Evolutionary conservation across 2,329 filamentous ascomycete genomes (phyloP).

Genomic region (Corniculantispora saksenae): DNA sequence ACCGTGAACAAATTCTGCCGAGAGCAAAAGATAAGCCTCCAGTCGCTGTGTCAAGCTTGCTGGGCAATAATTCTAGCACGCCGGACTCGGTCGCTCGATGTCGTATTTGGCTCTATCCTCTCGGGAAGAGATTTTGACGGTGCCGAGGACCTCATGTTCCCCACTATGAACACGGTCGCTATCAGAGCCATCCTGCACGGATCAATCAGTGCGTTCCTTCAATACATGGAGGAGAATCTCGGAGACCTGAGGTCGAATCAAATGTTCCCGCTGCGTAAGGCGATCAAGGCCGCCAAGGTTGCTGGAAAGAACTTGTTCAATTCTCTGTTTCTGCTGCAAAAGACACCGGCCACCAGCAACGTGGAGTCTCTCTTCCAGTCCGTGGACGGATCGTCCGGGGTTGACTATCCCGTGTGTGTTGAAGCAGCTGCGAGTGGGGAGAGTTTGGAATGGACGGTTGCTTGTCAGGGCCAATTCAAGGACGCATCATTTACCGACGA

Average conservation of each 20-base stretch:
- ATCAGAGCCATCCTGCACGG: slow-evolving; percentile 75
- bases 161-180: slow-evolving; percentile 88
- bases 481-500: slow-evolving; percentile 39
- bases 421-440: slow-evolving; percentile 69
- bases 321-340: slow-evolving; percentile 58
- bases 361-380: slow-evolving; percentile 57
- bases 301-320: slow-evolving; percentile 50
- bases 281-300: slow-evolving; percentile 48
- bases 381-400: slow-evolving; percentile 62
- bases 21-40: slow-evolving; percentile 66
- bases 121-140: slow-evolving; percentile 79
- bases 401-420: slow-evolving; percentile 80
- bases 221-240: slow-evolving; percentile 72
- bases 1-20: slow-evolving; percentile 60
- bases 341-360: slow-evolving; percentile 20
- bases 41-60: slow-evolving; percentile 73
- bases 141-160: slow-evolving; percentile 71
- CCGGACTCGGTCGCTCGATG: slow-evolving; percentile 65
- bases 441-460: slow-evolving; percentile 68
- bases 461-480: slow-evolving; percentile 58
- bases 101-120: slow-evolving; percentile 80
- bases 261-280: slow-evolving; percentile 73
- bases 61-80: slow-evolving; percentile 73
- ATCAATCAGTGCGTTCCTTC: slow-evolving; percentile 62
- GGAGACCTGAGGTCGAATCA: slow-evolving; percentile 69